These are phyloP conservation scores for Fraxinus xanthoxyloides DNA, from an alignment of 305 asterid genomes.

Conservation along the genomic window DNA sequence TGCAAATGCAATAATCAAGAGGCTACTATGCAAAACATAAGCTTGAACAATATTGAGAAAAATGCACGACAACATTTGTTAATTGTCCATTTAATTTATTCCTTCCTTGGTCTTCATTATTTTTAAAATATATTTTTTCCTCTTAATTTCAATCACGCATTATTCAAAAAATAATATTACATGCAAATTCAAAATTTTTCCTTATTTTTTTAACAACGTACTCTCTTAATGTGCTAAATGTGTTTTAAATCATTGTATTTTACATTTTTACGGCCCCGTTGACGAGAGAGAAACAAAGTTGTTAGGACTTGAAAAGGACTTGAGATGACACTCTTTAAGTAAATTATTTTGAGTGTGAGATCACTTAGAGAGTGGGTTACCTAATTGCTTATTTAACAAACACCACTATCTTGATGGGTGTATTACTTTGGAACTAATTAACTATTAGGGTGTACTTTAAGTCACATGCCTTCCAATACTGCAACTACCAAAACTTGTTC, in stretches of 20 bases:
- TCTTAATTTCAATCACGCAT: no score
- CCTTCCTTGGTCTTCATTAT: no score
- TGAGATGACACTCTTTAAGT: no score
- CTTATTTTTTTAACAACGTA: no score
- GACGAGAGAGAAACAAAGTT: not conserved
- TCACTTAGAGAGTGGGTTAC: constrained; percentile 16
- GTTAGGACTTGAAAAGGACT: not conserved
- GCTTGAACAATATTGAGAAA: not conserved
- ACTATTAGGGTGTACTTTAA: constrained; percentile 28
- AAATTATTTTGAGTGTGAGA: constrained; percentile 4
- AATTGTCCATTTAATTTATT: not conserved
- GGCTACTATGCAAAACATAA: no score
- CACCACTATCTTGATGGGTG: constrained; percentile 30
- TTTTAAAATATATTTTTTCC: no score
- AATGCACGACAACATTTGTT: not conserved
- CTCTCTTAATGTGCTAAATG: not conserved
- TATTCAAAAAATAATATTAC: no score
- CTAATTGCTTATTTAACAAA: constrained; percentile 21
- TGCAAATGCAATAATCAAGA: no score
- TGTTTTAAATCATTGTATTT: not conserved
- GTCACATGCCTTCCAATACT: constrained; percentile 24
- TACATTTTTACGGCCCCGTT: not conserved
- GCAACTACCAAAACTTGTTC: constrained; percentile 21
- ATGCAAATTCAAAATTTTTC: no score
- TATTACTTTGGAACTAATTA: constrained; percentile 27